Conservation (phyloP, 257 asterid genomes). For the Solanum chilense region DNA sequence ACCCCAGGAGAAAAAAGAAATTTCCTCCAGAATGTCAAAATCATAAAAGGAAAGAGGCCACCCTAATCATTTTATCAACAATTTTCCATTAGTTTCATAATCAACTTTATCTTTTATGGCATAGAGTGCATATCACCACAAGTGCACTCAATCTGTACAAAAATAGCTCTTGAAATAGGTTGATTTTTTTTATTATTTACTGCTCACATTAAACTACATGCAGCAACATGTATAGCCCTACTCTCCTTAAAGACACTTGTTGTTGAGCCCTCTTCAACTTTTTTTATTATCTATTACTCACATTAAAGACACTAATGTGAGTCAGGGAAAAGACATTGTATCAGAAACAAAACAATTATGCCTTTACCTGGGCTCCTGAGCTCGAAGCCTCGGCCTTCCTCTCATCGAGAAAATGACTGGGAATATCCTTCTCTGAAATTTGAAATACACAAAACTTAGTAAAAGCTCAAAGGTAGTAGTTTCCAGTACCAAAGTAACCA, state of each 20-base stretch:
- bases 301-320: neutral
- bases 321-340: neutral
- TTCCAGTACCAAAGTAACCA: neutral
- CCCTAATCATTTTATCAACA: neutral
- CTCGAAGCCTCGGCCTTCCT: conserved; percentile 65
- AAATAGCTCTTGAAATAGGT: neutral
- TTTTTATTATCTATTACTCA: neutral
- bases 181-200: too few relatives aligned
- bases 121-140: neutral
- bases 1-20: neutral
- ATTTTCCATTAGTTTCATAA: neutral
- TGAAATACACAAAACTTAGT: neutral
- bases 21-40: neutral
- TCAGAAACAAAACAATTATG: neutral
- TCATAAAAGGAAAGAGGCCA: neutral
- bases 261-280: neutral
- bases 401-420: conserved; percentile 62
- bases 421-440: conserved; percentile 83
- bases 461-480: neutral
- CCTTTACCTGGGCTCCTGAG: conserved; percentile 68
- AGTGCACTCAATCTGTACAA: neutral
- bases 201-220: neutral
- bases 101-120: neutral
- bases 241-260: neutral
- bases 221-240: neutral